Conservation (phyloP, 2,329 filamentous ascomycete species). For the Fusarium duplospermum region DNA sequence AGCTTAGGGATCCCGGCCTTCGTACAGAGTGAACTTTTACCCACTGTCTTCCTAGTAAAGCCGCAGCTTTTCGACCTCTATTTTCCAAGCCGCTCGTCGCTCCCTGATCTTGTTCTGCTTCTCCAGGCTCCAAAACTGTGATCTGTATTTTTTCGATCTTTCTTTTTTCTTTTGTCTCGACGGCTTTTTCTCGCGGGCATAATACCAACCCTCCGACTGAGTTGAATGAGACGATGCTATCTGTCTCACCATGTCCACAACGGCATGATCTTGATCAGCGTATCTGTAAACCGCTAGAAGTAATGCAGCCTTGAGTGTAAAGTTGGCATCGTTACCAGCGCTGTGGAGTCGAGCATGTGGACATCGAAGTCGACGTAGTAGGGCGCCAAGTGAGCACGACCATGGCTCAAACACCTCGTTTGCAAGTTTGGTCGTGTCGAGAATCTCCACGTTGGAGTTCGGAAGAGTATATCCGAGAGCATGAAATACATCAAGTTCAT, state of each 20-base stretch:
- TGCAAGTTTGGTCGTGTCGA: not conserved
- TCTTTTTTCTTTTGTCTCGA: not conserved
- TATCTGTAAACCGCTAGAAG: not conserved
- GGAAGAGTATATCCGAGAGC: not conserved
- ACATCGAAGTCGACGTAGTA: not conserved
- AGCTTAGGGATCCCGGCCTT: no score
- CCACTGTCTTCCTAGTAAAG: not conserved
- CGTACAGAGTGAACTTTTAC: no score
- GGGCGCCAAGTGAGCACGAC: not conserved
- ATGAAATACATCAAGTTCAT: not conserved
- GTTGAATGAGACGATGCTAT: not conserved
- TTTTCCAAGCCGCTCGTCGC: not conserved
- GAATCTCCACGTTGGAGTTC: not conserved
- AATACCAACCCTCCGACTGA: no score
- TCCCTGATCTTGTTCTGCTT: not conserved
- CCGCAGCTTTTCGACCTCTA: not conserved
- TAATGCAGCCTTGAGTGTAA: not conserved
- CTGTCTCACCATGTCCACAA: not conserved
- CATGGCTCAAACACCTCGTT: not conserved
- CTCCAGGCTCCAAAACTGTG: not conserved
- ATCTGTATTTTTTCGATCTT: not conserved
- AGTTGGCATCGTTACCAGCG: not conserved
- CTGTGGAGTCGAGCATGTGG: not conserved
- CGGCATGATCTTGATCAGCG: not conserved
- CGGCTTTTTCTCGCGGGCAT: not conserved